Evolutionary conservation across 139 green algal species (phyloP), one percentile per base, ranked within the genome.

Genomic region (Coelastrella sp.): DNA sequence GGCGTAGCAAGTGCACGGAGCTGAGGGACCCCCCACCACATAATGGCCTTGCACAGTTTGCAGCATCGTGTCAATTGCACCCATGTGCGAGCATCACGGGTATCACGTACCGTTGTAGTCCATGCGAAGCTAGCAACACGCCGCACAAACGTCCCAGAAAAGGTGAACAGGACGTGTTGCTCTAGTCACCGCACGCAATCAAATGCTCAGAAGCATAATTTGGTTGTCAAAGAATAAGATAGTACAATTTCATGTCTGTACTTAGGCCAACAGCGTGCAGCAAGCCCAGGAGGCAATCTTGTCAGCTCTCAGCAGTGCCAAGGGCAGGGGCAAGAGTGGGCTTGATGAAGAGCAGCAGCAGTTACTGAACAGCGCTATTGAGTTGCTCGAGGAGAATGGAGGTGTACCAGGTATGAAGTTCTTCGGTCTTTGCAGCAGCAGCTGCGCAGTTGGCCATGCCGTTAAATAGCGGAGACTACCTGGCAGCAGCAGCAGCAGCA

Each of bases 291-390:
- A 74, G 11, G 72, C 74, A 19, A 79, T 93, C 11, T n/a, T 93
- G 57, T 61, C 59, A 49, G 85, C 78, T 17, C 65, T 93, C 7
- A 56, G 22, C 3, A 49, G 17, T 49, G 87, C 61, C 65, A 92
- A 90, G 60, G 91, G 85, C 85, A 87, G 96, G 20, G 96, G 96
- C 57, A 96, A 95, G 74, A 91, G 88, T 57, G 96, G 95, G 4
- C 74, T 98, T 11, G 82, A 27, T 49, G 17, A 85, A 0, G 90
- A 95, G 35, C 91, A 96, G 78, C 91, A 90, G 74, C 22, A 72
- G 27, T 15, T 66, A 8, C 93, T 98, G 17, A 91, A 95, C 4
- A 90, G 74, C 25, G 96, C 96, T 20, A 93, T 97, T 57, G 91
- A 90, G 4, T 70, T 90, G 8, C 91, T 98, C 12, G 96, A 98